Evolutionary conservation across 139 green algal species (phyloP).

Genomic region (Coccomyxa sp.): DNA sequence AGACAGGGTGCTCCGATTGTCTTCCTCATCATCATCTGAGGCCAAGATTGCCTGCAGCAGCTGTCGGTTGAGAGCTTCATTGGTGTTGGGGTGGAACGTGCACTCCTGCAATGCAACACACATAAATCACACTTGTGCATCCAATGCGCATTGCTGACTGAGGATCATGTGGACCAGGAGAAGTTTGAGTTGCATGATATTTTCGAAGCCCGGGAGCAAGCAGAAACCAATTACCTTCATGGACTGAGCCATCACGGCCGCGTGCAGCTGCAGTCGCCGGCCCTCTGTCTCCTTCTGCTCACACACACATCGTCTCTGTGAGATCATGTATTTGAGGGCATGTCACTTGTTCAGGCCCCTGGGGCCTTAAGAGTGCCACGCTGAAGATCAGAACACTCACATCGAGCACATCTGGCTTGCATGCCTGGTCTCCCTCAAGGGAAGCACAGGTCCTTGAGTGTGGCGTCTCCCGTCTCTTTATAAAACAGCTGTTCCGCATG

Average conservation of each 20-base stretch:
- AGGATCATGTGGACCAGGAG: too few species aligned
- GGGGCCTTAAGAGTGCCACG: background rate
- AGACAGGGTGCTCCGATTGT: too few species aligned
- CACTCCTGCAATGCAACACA: constrained; percentile 21
- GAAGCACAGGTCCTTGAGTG: too few species aligned
- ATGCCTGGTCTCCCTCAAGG: too few species aligned
- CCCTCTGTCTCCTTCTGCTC: background rate
- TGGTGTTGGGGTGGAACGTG: constrained; percentile 35
- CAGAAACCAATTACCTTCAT: background rate
- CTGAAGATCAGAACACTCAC: background rate
- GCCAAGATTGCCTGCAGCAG: constrained; percentile 15
- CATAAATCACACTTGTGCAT: too few species aligned
- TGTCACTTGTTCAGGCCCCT: background rate
- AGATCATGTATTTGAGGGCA: background rate
- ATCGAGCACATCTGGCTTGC: background rate
- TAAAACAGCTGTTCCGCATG: too few species aligned
- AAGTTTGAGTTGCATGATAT: too few species aligned
- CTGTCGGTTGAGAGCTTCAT: constrained; percentile 18
- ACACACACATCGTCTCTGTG: background rate
- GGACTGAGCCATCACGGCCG: background rate
- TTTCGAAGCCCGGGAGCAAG: too few species aligned
- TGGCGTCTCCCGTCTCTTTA: too few species aligned
- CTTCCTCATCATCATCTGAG: background rate
- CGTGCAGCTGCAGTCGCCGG: background rate
- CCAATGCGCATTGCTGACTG: too few species aligned